These are phyloP conservation scores for Trematosphaeria pertusa DNA, from an alignment of 2,329 filamentous ascomycete genomes.

Conservation along the genomic window DNA sequence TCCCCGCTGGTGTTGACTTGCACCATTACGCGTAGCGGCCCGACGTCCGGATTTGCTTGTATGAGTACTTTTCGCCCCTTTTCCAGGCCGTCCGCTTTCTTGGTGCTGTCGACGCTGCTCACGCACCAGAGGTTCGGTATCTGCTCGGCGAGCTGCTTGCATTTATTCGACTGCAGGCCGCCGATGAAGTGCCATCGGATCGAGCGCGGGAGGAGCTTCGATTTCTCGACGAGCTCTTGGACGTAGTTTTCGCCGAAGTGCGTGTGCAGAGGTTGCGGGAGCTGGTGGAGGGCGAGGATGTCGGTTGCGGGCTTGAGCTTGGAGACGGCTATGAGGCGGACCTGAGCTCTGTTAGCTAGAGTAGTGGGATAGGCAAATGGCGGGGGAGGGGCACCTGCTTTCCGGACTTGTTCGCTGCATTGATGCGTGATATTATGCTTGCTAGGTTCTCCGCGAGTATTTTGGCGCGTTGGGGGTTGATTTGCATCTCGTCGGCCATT, in stretches of 20 bases:
- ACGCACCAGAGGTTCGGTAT: conserved; percentile 92
- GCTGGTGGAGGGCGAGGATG: conserved; percentile 80
- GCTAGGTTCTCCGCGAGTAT: conserved; percentile 54
- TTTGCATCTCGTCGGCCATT: conserved; percentile 48
- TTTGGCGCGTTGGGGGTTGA: conserved; percentile 54
- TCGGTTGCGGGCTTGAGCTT: conserved; percentile 95
- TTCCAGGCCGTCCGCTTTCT: conserved; percentile 86
- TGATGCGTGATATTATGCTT: conserved; percentile 51
- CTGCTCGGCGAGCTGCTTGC: conserved; percentile 79
- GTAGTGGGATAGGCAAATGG: conserved; percentile 1
- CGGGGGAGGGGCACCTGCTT: conserved; percentile 32
- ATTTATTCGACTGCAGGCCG: conserved; percentile 91
- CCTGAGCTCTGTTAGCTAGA: conserved; percentile 52
- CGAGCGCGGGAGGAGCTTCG: conserved; percentile 73
- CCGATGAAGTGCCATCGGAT: conserved; percentile 98
- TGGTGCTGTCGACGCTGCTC: conserved; percentile 84
- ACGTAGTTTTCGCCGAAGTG: conserved; percentile 98
- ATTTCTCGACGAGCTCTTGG: conserved; percentile 83
- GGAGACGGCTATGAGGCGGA: conserved; percentile 91
- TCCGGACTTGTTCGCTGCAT: conserved; percentile 43
- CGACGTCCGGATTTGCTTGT: conserved; percentile 41
- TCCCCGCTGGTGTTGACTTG: conserved; percentile 97
- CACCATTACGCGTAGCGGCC: conserved; percentile 75
- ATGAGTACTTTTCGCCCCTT: conserved; percentile 71
- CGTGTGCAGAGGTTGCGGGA: conserved; percentile 57